Evolutionary conservation across 2,329 filamentous ascomycete genomes (phyloP), one percentile per base, ranked within the genome.

Genomic region (Boeremia exigua): DNA sequence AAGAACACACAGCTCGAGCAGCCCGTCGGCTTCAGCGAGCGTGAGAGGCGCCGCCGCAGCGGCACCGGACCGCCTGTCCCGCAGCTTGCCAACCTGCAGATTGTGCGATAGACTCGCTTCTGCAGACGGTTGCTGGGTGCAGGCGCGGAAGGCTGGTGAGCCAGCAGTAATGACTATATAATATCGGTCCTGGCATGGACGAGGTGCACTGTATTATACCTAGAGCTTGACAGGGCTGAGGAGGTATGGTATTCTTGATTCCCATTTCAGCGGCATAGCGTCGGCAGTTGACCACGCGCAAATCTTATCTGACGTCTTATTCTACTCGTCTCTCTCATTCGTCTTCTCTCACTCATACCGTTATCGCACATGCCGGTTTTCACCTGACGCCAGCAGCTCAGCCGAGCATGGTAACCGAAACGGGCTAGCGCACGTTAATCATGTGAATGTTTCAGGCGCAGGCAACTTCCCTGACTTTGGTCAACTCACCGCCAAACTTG

Each of bases 1-100:
- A 78, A 77, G 68, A 76, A 70, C 48, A 76, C 63, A 62, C 62
- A 68, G 42, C 75, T 76, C 14, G 67, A 68, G 47, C 62, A 81
- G 70, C 53, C 78, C 52, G 63, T 79, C 58, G 78, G 82, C 54
- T 71, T 82, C 59, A 75, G 77, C 45, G 82, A 88, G 72, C 76
- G 86, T 38, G 86, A 88, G 69, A 77, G 86, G 67, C 78, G 86
- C 67, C 80, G 86, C 64, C 80, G 86, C 50, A 84, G 83, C 52
- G 86, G 86, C 3, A 88, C 86, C 9, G 86, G 85, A 2, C 85
- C 80, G 27, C 78, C 79, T 17, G 75, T 74, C 8, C 76, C 77
- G 8, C 72, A 68, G 36, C 61, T 68, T n/a, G 62, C 66, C 39
- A 65, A 61, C 36, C 51, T 59, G 36, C 59, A 66, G 43, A 58